phyloP scores from a whole-genome alignment of 495 filamentous ascomycete species.

The Xylaria telfairii region DNA sequence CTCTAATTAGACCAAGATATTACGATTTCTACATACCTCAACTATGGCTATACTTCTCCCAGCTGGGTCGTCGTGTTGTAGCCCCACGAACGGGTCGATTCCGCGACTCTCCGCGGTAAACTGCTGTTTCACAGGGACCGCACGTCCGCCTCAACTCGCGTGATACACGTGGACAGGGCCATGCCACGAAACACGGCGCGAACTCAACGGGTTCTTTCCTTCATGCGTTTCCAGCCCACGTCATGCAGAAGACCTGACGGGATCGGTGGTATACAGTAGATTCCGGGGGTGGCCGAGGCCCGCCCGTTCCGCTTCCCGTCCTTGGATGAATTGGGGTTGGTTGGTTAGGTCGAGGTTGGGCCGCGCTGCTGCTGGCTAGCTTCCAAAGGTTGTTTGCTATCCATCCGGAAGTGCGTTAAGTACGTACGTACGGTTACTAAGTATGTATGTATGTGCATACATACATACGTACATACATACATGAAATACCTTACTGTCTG shows the following conservation, averaged over 20 bases:
- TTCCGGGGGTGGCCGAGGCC: not conserved
- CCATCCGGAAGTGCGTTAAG: not conserved
- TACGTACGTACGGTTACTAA: not conserved
- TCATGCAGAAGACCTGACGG: not conserved
- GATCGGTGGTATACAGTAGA: slow-evolving; percentile 2
- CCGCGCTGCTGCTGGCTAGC: not conserved
- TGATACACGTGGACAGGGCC: slow-evolving; percentile 22
- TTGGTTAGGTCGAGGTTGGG: slow-evolving; percentile 20
- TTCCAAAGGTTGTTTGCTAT: no score
- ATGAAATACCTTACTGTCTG: not conserved
- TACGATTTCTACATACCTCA: not conserved
- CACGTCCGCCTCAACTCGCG: slow-evolving; percentile 5
- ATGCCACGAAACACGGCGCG: slow-evolving; percentile 16
- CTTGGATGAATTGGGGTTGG: not conserved
- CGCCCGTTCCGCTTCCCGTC: slow-evolving; percentile 5
- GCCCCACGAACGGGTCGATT: slow-evolving; percentile 20
- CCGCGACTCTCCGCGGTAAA: slow-evolving; percentile 10
- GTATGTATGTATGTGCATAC: not conserved
- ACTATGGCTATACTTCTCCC: slow-evolving; percentile 1
- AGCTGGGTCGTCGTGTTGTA: slow-evolving; percentile 11
- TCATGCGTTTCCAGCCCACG: not conserved
- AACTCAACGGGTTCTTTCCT: not conserved
- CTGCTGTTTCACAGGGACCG: slow-evolving; percentile 7
- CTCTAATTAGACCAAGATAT: not conserved
- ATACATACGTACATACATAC: not conserved